phyloP scores from a whole-genome alignment of 2,329 filamentous ascomycete species.

The Microdochium trichocladiopsis region DNA sequence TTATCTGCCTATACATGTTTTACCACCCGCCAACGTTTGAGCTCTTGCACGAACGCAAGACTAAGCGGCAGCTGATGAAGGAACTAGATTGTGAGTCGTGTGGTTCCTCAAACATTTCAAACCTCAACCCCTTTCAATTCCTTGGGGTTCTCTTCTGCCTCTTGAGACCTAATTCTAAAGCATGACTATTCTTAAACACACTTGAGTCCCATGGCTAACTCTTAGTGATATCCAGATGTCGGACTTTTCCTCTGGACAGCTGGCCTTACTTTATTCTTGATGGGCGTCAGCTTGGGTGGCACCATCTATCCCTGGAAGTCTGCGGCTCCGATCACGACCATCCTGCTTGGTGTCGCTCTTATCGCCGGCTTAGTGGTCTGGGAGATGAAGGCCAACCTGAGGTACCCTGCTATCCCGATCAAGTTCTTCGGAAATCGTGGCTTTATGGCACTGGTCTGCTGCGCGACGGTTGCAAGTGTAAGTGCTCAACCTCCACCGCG shows the following conservation, averaged over 20 bases:
- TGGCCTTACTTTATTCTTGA: slow-evolving; percentile 35
- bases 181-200: too few relatives aligned
- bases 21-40: slow-evolving; percentile 33
- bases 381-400: slow-evolving; percentile 24
- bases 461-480: slow-evolving; percentile 25
- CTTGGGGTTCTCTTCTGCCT: too few relatives aligned
- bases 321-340: slow-evolving; percentile 26
- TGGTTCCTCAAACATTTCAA: too few relatives aligned
- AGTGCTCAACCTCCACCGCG: too few relatives aligned
- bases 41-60: slow-evolving; percentile 28
- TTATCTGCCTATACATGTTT: slow-evolving; percentile 26
- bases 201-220: too few relatives aligned
- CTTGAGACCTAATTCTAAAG: too few relatives aligned
- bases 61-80: slow-evolving; percentile 23
- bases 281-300: slow-evolving; percentile 38
- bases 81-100: slow-evolving; percentile 25
- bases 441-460: slow-evolving; percentile 25
- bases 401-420: slow-evolving; percentile 26
- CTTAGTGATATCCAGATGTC: too few relatives aligned
- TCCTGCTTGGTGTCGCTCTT: slow-evolving; percentile 24
- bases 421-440: slow-evolving; percentile 28
- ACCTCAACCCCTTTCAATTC: too few relatives aligned
- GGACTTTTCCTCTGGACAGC: slow-evolving; percentile 37
- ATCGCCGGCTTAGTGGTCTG: slow-evolving; percentile 28
- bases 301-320: slow-evolving; percentile 34